Evolutionary conservation across 176 grass and related monocot genomes (phyloP).

Genomic region (Phyllostachys edulis): DNA sequence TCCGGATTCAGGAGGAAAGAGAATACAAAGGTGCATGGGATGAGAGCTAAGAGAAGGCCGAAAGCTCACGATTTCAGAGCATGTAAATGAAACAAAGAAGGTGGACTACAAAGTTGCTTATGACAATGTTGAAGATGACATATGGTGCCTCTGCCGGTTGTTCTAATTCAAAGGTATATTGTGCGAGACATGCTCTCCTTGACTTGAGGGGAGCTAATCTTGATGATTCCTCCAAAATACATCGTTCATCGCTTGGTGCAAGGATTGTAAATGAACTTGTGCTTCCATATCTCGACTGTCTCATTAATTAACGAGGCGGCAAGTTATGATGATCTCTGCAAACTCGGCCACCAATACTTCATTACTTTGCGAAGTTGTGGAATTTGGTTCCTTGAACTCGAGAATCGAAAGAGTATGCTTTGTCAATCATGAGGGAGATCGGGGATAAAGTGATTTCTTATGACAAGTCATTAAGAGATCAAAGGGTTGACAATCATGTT

Average conservation of each 20-base stretch:
- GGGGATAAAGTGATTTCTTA: conserved; percentile 82
- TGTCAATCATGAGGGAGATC: conserved; percentile 71
- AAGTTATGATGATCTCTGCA: conserved; percentile 78
- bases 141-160: conserved; percentile 79
- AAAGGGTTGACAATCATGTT: conserved; percentile 67
- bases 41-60: too few relatives aligned
- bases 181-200: conserved; percentile 83
- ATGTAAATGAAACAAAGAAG: conserved; percentile 53
- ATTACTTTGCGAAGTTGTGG: conserved; percentile 67
- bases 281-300: conserved; percentile 40
- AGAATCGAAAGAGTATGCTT: conserved; percentile 67
- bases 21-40: too few relatives aligned
- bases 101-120: conserved; percentile 70
- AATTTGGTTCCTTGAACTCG: conserved; percentile 62
- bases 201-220: conserved; percentile 69
- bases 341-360: conserved; percentile 64
- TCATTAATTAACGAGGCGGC: conserved; percentile 46
- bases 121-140: conserved; percentile 69
- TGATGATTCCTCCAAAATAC: conserved; percentile 72
- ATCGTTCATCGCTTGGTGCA: conserved; percentile 77
- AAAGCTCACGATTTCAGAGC: conserved; percentile 68
- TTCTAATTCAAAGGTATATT: conserved; percentile 84
- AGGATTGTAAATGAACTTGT: conserved; percentile 72
- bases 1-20: too few relatives aligned
- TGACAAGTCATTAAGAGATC: conserved; percentile 73